Evolutionary conservation across 78 protist genomes (phyloP).

Genomic region (Capsaspora owczarzaki): DNA sequence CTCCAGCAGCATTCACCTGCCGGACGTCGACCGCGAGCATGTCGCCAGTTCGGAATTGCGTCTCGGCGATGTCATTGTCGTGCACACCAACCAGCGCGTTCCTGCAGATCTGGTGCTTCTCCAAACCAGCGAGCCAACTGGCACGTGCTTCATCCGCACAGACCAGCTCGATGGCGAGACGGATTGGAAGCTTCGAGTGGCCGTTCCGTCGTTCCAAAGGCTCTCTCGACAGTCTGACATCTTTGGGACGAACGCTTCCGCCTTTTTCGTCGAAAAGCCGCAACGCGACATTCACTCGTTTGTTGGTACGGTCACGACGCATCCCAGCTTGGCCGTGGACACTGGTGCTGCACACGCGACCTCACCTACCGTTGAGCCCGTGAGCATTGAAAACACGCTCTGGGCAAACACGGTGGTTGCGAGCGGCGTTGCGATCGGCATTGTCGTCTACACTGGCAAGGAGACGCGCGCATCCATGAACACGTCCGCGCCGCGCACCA

Average conservation of each 20-base stretch:
- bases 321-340: neutral
- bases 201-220: constrained; percentile 5
- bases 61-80: constrained; percentile 21
- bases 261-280: constrained; percentile 21
- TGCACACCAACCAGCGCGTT: constrained; percentile 10
- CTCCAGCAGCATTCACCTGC: neutral
- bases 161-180: constrained; percentile 77
- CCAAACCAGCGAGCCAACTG: constrained; percentile 28
- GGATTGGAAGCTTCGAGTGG: constrained; percentile 29
- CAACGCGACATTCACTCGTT: constrained; percentile 1
- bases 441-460: constrained; percentile 88
- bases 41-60: neutral
- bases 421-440: constrained; percentile 50
- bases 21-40: neutral
- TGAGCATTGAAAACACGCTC: constrained; percentile 86
- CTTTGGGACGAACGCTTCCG: neutral
- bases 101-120: constrained; percentile 33
- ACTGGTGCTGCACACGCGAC: neutral
- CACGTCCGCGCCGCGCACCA: constrained; percentile 61
- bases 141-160: constrained; percentile 64
- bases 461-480: constrained; percentile 92
- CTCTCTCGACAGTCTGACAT: neutral
- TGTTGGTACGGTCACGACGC: constrained; percentile 6
- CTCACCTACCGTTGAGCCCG: constrained; percentile 34
- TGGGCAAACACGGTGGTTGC: constrained; percentile 96